These are phyloP conservation scores for Schizosaccharomyces japonicus DNA, from an alignment of 805 yeast genomes.

Conservation along the genomic window DNA sequence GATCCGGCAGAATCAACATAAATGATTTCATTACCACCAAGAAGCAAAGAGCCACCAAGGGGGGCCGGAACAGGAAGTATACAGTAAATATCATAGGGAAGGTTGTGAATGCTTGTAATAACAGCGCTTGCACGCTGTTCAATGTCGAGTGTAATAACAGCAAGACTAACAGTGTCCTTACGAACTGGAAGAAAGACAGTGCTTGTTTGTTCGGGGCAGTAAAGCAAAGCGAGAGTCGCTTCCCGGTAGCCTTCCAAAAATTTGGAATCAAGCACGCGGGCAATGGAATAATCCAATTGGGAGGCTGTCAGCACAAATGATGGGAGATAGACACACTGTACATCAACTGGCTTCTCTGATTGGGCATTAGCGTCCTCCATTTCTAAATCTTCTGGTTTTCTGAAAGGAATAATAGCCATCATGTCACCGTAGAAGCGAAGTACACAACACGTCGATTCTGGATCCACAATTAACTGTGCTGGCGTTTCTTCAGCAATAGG, in stretches of 20 bases:
- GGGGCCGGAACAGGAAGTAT: slow-evolving; percentile 43
- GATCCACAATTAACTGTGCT: slow-evolving; percentile 28
- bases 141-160: slow-evolving; percentile 46
- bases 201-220: slow-evolving; percentile 43
- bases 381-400: slow-evolving; percentile 15
- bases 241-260: slow-evolving; percentile 54
- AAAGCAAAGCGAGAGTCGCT: slow-evolving; percentile 56
- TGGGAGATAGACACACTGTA: slow-evolving; percentile 12
- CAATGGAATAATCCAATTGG: slow-evolving; percentile 31
- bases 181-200: slow-evolving; percentile 41
- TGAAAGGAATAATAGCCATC: slow-evolving; percentile 50
- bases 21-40: slow-evolving; percentile 56
- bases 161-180: slow-evolving; percentile 38
- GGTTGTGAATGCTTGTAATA: slow-evolving; percentile 34
- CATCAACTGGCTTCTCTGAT: background rate
- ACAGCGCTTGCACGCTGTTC: slow-evolving; percentile 34
- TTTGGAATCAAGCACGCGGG: slow-evolving; percentile 43
- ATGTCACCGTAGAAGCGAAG: slow-evolving; percentile 33
- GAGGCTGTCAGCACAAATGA: slow-evolving; percentile 35
- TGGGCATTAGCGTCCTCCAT: slow-evolving; percentile 7
- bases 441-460: slow-evolving; percentile 28
- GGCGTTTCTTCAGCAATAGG: slow-evolving; percentile 9
- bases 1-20: slow-evolving; percentile 65
- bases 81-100: slow-evolving; percentile 53
- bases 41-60: slow-evolving; percentile 38